These are phyloP conservation scores for Sherardia arvensis DNA, from an alignment of 257 asterid species.

Conservation along the genomic window DNA sequence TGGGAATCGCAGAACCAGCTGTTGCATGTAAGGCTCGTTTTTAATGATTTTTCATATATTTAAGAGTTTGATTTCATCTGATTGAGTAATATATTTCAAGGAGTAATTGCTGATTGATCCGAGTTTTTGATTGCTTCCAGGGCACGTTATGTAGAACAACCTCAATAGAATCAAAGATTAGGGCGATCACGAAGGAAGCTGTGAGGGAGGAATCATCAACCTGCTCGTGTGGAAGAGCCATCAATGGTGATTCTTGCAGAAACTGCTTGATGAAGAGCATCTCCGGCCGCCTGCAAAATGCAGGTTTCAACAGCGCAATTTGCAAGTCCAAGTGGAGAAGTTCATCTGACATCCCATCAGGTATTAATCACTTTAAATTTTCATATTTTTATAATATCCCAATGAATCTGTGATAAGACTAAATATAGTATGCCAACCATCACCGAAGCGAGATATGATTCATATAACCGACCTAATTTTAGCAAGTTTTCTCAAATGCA, in stretches of 20 bases:
- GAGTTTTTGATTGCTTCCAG: constrained; percentile 7
- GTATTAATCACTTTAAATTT: constrained; percentile 10
- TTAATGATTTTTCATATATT: too few species aligned
- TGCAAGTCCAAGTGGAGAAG: constrained; percentile 35
- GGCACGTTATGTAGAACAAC: constrained; percentile 24
- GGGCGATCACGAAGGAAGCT: constrained; percentile 25
- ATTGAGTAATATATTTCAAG: too few species aligned
- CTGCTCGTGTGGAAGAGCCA: constrained; percentile 1
- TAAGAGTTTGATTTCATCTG: too few species aligned
- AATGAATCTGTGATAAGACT: too few species aligned
- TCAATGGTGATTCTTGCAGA: constrained; percentile 27
- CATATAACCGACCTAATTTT: not conserved
- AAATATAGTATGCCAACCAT: too few species aligned
- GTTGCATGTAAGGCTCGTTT: constrained; percentile 15
- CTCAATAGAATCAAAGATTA: constrained; percentile 19
- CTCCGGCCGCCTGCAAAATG: constrained; percentile 12
- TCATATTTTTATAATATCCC: too few species aligned
- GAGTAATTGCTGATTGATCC: not conserved
- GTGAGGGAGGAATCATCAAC: constrained; percentile 14
- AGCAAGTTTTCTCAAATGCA: not conserved
- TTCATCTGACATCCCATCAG: constrained; percentile 18
- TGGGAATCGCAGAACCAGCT: constrained; percentile 29
- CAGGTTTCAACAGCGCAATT: constrained; percentile 23
- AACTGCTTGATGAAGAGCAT: constrained; percentile 18
- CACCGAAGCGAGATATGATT: not conserved